These are phyloP conservation scores for Suillus americanus DNA, from an alignment of 768 basidiomycete genomes.

Conservation along the genomic window DNA sequence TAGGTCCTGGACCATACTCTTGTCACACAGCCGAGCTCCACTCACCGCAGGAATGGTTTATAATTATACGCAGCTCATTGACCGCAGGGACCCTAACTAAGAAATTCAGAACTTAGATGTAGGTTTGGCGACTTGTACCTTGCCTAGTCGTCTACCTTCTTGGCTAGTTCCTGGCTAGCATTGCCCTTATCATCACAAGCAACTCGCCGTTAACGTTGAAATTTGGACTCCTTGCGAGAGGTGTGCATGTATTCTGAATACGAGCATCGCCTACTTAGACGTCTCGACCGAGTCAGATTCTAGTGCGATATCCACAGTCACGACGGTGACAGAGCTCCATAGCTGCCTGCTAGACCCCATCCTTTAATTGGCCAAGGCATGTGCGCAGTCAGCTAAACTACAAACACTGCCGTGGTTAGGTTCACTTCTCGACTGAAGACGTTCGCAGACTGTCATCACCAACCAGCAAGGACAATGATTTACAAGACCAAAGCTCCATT, in stretches of 20 bases:
- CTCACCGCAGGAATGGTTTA: background rate
- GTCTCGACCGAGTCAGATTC: background rate
- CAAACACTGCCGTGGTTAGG: background rate
- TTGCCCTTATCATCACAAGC: background rate
- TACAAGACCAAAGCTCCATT: slow-evolving; percentile 6
- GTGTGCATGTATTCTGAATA: background rate
- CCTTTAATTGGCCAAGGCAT: background rate
- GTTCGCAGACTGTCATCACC: slow-evolving; percentile 7
- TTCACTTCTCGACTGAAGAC: slow-evolving; percentile 6
- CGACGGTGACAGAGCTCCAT: background rate
- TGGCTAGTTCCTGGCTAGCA: background rate
- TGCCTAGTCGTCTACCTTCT: background rate
- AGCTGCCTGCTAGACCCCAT: background rate
- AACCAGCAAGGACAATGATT: background rate
- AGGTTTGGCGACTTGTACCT: background rate
- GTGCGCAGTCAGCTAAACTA: background rate
- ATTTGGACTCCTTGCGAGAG: background rate
- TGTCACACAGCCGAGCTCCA: background rate
- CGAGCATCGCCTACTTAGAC: background rate
- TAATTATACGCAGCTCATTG: background rate
- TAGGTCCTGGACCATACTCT: background rate
- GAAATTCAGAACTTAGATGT: background rate
- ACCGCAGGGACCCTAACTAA: background rate
- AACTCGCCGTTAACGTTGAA: background rate
- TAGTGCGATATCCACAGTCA: no score